Base-by-base conservation (phyloP, 1,284 basidiomycete genomes). In the Ceratobasidium sp. region DNA sequence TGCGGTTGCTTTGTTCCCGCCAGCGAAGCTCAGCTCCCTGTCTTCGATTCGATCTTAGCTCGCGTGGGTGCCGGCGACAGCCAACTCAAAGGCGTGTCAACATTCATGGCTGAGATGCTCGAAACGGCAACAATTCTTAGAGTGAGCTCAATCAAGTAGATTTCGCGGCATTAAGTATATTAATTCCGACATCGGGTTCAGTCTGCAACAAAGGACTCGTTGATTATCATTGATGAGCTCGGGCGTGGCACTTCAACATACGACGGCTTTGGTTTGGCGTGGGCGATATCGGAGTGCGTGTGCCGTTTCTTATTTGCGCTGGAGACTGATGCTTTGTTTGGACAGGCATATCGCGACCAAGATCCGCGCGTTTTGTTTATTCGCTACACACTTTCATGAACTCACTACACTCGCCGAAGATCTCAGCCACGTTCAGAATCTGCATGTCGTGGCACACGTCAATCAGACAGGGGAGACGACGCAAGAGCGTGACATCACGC, bases 71-170 rank as follows among this genome's bases (percentile, higher is more conserved):
- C 98, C 0, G 98, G 98, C 0, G 98, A 99, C 80, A 96, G 93
- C 80, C 96, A 98, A 81, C 84, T 98, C 52, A 98, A 98, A 81
- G 98, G 97, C 18, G 94, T 99, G 2, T 98, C 95, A 35, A 99
- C 98, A 0, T 99, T 99, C 80, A 99, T 99, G 97, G 96, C 96
- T 2, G 98, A 99, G 83, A 99, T 99, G 98, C 85, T 97, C 13
- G 95, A 97, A 81, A 99, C 96, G 0, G 96, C 98, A 0, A 96
- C 95, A 0, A 99, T 99, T 78, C 86, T 99, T 57, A 88, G 93
- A 78, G 94, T 95, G 69, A 41, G 88, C 82, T 5, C 11, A 21
- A 2, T 14, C 21, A n/a, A 21, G 18, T 16, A 26, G 9, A 13
- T 16, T 38, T n/a, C 11, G 26, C 41, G 52, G 32, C 13, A 41